Conservation (phyloP, 306 rosid species). For the Quillaja saponaria region DNA sequence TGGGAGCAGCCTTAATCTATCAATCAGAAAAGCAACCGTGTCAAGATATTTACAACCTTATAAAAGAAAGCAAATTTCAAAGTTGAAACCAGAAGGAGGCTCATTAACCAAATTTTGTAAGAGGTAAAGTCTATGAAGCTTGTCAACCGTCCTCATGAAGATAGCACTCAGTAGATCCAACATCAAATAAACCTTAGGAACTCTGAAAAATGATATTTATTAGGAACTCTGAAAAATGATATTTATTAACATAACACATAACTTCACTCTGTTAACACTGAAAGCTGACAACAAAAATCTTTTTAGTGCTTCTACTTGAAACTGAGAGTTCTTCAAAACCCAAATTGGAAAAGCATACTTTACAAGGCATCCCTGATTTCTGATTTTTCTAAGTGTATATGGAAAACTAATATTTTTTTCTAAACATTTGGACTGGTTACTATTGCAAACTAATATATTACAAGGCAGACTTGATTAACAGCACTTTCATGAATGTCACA, state of each 20-base stretch:
- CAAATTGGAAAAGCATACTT: constrained; percentile 3
- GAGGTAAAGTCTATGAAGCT: constrained; percentile 6
- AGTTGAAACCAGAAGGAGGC: constrained; percentile 1
- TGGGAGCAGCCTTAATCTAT: constrained; percentile 50
- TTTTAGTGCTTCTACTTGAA: neutral
- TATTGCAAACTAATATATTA: too few relatives aligned
- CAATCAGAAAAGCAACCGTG: constrained; percentile 22
- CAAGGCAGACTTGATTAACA: neutral
- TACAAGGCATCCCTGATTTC: too few relatives aligned
- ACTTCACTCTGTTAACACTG: too few relatives aligned
- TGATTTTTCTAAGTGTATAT: too few relatives aligned
- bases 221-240: too few relatives aligned
- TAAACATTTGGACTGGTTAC: too few relatives aligned
- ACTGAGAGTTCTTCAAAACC: neutral
- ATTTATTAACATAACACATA: neutral
- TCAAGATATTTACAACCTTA: constrained; percentile 1
- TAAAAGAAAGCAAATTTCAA: neutral
- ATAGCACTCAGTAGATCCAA: neutral
- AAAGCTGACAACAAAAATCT: constrained; percentile 7
- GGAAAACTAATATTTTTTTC: too few relatives aligned
- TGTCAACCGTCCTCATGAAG: neutral
- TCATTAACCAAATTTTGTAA: neutral
- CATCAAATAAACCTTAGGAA: too few relatives aligned
- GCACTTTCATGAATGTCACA: too few relatives aligned
- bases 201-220: constrained; percentile 5